A percentile compares a stretch with the other conserved stretches of the same genome.
phyloP scores from a whole-genome alignment of 805 yeast species.

The Maudiozyma barnettii region DNA sequence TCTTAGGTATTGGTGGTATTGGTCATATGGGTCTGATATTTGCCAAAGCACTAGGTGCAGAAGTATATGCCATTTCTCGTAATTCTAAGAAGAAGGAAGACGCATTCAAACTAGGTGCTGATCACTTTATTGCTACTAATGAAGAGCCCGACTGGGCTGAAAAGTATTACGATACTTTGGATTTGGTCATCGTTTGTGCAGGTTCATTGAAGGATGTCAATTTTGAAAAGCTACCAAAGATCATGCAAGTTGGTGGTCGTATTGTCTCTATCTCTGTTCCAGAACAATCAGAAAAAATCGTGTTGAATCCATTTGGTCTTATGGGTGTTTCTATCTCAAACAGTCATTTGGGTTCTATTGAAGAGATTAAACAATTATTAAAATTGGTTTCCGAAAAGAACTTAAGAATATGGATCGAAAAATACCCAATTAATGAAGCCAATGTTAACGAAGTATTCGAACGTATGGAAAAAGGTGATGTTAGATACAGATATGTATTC shows the following conservation, averaged over 20 bases:
- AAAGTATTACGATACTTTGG: slow-evolving; percentile 31
- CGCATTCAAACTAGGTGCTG: slow-evolving; percentile 46
- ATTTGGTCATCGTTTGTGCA: slow-evolving; percentile 43
- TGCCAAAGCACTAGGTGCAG: slow-evolving; percentile 52
- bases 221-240: slow-evolving; percentile 27
- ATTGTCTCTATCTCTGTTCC: slow-evolving; percentile 26
- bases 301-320: slow-evolving; percentile 13
- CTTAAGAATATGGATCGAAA: slow-evolving; percentile 45
- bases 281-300: slow-evolving; percentile 9
- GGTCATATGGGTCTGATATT: slow-evolving; percentile 50
- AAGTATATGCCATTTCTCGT: slow-evolving; percentile 50
- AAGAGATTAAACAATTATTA: slow-evolving; percentile 41
- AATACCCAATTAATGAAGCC: slow-evolving; percentile 37
- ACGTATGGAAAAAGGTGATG: slow-evolving; percentile 42
- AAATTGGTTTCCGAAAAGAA: slow-evolving; percentile 38
- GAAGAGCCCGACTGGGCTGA: slow-evolving; percentile 37
- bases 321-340: slow-evolving; percentile 25
- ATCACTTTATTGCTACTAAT: slow-evolving; percentile 44
- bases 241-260: slow-evolving; percentile 29
- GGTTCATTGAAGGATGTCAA: slow-evolving; percentile 34
- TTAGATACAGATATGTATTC: slow-evolving; percentile 45
- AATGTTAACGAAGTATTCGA: slow-evolving; percentile 38
- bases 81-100: slow-evolving; percentile 39
- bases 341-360: slow-evolving; percentile 36
- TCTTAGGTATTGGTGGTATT: slow-evolving; percentile 49